Conservation (phyloP, 768 basidiomycete genomes). For the Serendipita sp. region DNA sequence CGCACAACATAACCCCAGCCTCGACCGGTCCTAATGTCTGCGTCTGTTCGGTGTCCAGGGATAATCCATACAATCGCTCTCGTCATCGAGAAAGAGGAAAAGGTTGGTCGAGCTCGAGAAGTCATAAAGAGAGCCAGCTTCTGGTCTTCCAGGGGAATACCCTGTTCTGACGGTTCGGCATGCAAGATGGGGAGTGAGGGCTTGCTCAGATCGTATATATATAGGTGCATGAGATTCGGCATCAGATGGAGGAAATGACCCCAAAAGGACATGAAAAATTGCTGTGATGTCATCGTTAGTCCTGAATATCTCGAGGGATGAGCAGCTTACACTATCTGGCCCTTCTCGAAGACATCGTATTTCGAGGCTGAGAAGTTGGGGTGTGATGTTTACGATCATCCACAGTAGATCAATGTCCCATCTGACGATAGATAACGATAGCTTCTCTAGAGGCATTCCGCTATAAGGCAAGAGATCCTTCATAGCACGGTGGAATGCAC, state of each 20-base stretch:
- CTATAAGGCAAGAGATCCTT: neutral
- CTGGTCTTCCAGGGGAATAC: neutral
- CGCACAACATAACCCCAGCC: neutral
- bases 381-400: neutral
- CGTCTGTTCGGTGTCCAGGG: neutral
- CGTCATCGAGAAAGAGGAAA: neutral
- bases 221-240: neutral
- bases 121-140: neutral
- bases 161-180: neutral
- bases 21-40: neutral
- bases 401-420: neutral
- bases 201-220: neutral
- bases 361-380: neutral
- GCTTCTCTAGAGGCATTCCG: neutral
- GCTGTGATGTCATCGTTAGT: neutral
- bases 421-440: neutral
- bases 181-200: neutral
- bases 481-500: neutral
- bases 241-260: neutral
- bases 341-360: neutral
- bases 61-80: neutral
- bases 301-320: neutral
- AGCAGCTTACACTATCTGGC: neutral
- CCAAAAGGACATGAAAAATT: neutral
- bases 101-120: neutral